Evolutionary conservation across 495 filamentous ascomycete genomes (phyloP).

Genomic region (Clohesyomyces aquaticus): DNA sequence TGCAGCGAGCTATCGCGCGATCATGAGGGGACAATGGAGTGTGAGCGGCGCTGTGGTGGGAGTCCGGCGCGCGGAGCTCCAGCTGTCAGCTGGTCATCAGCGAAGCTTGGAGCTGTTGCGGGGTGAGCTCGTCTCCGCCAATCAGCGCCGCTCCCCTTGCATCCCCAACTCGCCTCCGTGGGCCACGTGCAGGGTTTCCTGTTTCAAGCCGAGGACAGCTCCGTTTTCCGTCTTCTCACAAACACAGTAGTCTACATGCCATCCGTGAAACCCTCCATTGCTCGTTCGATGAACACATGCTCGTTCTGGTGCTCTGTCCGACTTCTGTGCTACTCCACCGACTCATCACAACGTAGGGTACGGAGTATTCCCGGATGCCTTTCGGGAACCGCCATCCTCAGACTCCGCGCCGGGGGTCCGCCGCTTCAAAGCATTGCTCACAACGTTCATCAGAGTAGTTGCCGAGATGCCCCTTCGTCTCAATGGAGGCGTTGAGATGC

Average conservation of each 20-base stretch:
- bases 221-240: background rate
- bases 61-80: background rate
- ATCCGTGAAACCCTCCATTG: background rate
- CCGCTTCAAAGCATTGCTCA: conserved; percentile 24
- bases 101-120: conserved; percentile 18
- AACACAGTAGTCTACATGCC: background rate
- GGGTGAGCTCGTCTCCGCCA: conserved; percentile 27
- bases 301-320: background rate
- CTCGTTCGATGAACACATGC: background rate
- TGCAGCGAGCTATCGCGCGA: background rate
- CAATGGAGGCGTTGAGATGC: conserved; percentile 27
- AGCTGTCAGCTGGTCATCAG: conserved; percentile 32
- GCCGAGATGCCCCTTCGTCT: conserved; percentile 16
- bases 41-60: background rate
- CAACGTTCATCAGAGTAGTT: conserved; percentile 12
- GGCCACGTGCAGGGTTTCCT: background rate
- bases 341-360: too few relatives aligned
- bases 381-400: conserved; percentile 5
- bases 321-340: background rate
- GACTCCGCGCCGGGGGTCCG: conserved; percentile 12
- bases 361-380: too few relatives aligned
- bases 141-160: conserved; percentile 31
- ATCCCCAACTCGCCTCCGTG: too few relatives aligned
- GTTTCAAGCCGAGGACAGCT: background rate
- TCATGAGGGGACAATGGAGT: conserved; percentile 12